Base-by-base conservation (phyloP, 2,329 filamentous ascomycete species). In the Emergomyces africanus region DNA sequence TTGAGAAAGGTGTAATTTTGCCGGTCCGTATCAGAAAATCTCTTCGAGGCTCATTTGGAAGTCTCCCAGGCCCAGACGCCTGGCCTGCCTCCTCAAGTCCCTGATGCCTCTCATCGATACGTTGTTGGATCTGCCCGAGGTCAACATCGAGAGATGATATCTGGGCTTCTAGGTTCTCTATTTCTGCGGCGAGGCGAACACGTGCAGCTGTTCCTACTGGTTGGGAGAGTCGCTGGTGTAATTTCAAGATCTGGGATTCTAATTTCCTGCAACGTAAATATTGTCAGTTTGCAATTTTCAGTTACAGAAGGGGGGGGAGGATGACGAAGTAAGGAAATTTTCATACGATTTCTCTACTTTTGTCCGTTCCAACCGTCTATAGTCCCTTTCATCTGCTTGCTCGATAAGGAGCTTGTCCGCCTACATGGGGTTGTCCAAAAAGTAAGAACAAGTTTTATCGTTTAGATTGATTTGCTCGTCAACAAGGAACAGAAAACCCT, bases 1-100 rank as follows among this genome's bases (percentile, higher is more conserved):
- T 88, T 8, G 90, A 88, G 68, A 99, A 99, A 0, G 94, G 94
- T 0, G 94, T 99, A 65, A 99, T 97, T 74, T 97, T 97, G 62
- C 94, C 94, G 0, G 92, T 99, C 33, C 94, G 85, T 54, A 99
- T 94, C 53, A 99, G 81, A 70, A 88, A 99, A 53, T 96, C 91
- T 56, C 91, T 83, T 61, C 89, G 85, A 28, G 83, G 90, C 75
- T 97, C 94, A 61, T 88, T 88, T 1, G 88, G 84, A 59, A 92
- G 74, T 58, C 83, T 83, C 60, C 74, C 76, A 4, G 73, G 66
- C 30, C 77, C 74, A 57, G 76, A 73, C 15, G 70, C 68, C 37
- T 76, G 72, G 1, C 76, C 73, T 3, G 73, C 72, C 12, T 75
- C 75, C 50, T 77, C 75, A 39, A 77, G 77, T n/a, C 79, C 78